Base-by-base conservation (phyloP, 768 basidiomycete genomes). In the Pisolithus microcarpus region DNA sequence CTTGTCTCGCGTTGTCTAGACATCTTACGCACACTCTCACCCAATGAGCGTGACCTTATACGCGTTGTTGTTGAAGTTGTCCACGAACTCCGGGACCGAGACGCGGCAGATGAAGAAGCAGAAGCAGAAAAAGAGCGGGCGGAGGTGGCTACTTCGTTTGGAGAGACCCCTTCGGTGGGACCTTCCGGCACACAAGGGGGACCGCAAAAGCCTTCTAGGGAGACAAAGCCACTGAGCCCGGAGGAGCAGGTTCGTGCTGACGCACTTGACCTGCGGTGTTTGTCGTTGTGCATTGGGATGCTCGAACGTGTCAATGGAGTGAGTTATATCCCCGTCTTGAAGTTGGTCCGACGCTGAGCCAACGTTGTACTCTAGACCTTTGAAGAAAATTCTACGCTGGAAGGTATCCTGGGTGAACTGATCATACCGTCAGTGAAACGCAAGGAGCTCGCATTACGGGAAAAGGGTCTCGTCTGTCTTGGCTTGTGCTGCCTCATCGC, bases 371-470 rank as follows among this genome's bases (percentile, higher is more conserved):
- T 24, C 23, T 49, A 78, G 77, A 77, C 75, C 1, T 78, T 79
- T 48, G 77, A 82, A 55, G 84, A 86, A 52, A 85, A 86, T 61
- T 81, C 84, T 7, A 83, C 80, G 4, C 66, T 87, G 52, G 80
- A 82, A 52, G 86, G 88, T 24, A 66, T 76, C 19, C 62, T 81
- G 65, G 73, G 88, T 9, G 91, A 97, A 58, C 72, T 99, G 16
- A 91, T 97, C 60, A 80, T 96, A 30, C 95, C 95, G 2, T 82
- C 90, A 5, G 89, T 97, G 40, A 84, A 85, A 61, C 80, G 90
- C 48, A 94, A 94, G 68, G 91, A 95, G 58, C 75, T 88, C 5
- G 52, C 54, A 2, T 70, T 89, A 24, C 71, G 81, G 21, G 80
- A 86, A 62, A 76, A 79, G 51, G 87, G 84, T 3, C 62, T 88